These are phyloP conservation scores for Pouteria campechiana DNA, from an alignment of 179 eudicot species.

Conservation along the genomic window DNA sequence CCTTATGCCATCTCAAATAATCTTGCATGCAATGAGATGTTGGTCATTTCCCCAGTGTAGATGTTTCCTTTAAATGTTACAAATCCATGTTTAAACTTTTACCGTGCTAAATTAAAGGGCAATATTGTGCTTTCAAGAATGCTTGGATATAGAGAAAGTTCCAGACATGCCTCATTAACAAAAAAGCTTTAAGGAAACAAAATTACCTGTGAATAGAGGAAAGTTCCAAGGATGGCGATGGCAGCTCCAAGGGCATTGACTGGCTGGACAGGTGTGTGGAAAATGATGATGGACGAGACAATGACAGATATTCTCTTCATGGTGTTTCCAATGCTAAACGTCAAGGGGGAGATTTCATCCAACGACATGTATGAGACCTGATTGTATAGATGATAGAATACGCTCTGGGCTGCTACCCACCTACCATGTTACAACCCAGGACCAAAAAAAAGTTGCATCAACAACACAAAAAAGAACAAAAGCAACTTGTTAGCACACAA, in stretches of 20 bases:
- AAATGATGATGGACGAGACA: constrained; percentile 34
- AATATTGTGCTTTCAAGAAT: no score
- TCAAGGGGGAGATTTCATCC: constrained; percentile 32
- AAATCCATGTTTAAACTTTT: no score
- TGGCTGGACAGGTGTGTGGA: constrained; percentile 28
- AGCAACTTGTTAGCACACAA: no score
- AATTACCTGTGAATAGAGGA: constrained; percentile 35
- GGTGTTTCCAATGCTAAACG: constrained; percentile 36
- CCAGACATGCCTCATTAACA: no score
- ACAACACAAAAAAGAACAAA: background rate
- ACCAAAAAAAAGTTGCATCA: background rate
- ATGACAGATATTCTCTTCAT: constrained; percentile 38
- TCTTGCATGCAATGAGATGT: no score
- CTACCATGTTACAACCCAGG: constrained; percentile 5
- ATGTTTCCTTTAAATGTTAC: no score
- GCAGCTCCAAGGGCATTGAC: constrained; percentile 40
- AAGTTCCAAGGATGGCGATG: constrained; percentile 34
- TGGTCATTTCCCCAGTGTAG: no score
- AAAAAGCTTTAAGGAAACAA: no score
- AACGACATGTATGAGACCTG: constrained; percentile 38
- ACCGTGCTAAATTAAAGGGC: no score
- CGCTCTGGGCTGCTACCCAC: constrained; percentile 42
- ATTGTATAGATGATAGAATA: constrained; percentile 37
- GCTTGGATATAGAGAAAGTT: no score
- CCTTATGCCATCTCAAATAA: no score